phyloP scores from a whole-genome alignment of 1,284 basidiomycete species.

The Phellinidium pouzarii region DNA sequence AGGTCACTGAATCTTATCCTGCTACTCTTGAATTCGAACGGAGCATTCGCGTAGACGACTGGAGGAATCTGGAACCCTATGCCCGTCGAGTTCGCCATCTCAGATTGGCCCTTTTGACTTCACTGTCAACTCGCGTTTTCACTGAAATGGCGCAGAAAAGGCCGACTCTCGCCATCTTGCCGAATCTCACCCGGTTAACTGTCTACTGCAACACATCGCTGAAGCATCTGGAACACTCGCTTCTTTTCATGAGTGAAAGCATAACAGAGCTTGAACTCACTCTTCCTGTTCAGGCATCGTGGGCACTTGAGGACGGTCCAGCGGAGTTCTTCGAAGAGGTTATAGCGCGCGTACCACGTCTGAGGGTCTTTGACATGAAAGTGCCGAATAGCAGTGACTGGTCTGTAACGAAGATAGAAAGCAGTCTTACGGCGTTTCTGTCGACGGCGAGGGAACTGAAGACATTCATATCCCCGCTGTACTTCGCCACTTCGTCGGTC shows the following conservation, averaged over 20 bases:
- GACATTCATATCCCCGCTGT: slow-evolving; percentile 45
- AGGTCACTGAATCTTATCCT: background rate
- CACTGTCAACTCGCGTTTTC: background rate
- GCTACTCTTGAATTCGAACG: background rate
- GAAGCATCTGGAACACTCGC: background rate
- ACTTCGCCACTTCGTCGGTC: slow-evolving; percentile 39
- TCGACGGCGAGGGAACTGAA: slow-evolving; percentile 36
- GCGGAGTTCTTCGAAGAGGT: background rate
- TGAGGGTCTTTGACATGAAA: background rate
- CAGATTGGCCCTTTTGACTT: background rate
- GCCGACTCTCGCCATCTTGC: background rate
- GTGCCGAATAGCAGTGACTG: background rate
- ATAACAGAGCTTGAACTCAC: background rate
- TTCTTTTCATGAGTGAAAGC: background rate
- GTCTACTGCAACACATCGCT: background rate
- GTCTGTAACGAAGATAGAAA: background rate
- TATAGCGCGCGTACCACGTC: background rate
- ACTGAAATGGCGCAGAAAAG: background rate
- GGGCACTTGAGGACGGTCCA: no score
- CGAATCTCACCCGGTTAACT: background rate
- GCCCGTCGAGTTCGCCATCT: slow-evolving; percentile 5
- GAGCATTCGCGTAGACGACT: background rate
- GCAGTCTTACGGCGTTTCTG: background rate
- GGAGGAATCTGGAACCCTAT: slow-evolving; percentile 1
- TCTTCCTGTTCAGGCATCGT: no score